Conservation (phyloP, 202 grass and related monocot species). For the Bolboschoenoplectus hybrid region DNA sequence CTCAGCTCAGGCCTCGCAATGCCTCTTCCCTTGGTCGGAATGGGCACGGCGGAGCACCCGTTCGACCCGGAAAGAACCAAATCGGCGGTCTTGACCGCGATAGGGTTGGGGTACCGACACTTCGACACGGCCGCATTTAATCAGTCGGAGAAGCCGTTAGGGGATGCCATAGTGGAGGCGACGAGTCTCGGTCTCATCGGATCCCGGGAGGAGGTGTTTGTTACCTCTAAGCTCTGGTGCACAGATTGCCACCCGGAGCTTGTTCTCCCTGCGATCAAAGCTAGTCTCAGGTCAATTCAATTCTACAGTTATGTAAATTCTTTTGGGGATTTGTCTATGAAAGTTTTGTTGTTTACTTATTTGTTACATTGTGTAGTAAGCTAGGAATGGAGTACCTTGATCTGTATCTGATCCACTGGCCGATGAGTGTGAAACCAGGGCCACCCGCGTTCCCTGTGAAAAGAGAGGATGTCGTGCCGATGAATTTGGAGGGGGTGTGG, state of each 20-base stretch:
- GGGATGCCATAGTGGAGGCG: background rate
- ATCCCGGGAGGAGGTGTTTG: background rate
- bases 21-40: background rate
- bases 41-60: background rate
- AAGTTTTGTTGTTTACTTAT: background rate
- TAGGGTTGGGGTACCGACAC: background rate
- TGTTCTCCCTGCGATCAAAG: background rate
- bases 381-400: conserved; percentile 2
- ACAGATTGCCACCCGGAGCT: background rate
- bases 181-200: background rate
- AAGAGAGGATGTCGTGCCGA: background rate
- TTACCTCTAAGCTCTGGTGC: conserved; percentile 7
- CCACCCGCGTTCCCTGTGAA: background rate
- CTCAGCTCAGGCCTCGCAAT: background rate
- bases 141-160: background rate
- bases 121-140: background rate
- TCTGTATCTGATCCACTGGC: background rate
- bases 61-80: background rate
- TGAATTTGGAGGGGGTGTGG: conserved; percentile 4
- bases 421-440: background rate
- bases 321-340: background rate
- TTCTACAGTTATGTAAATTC: background rate
- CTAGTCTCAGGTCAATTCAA: background rate
- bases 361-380: background rate
- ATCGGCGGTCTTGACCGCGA: background rate